A percentile compares a stretch with the other conserved stretches of the same genome.
Evolutionary conservation across 495 filamentous ascomycete genomes (phyloP).

Genomic region (Melanomma pulvis-pyrius): DNA sequence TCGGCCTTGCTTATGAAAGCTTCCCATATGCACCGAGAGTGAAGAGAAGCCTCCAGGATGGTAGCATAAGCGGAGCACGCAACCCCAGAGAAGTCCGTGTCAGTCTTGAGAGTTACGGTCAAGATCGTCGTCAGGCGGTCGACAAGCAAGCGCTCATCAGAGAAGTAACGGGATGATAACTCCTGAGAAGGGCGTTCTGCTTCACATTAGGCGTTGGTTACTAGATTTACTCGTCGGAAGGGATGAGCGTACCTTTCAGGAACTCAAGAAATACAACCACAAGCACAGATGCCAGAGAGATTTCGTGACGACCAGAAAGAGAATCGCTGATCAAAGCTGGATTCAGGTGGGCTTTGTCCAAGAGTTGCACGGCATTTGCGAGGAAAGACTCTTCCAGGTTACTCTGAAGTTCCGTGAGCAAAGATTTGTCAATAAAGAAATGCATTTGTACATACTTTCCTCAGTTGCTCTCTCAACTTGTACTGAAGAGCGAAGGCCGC

Average conservation of each 20-base stretch:
- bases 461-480: slow-evolving; percentile 29
- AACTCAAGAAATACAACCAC: slow-evolving; percentile 40
- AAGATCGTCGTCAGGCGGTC: slow-evolving; percentile 25
- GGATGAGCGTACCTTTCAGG: slow-evolving; percentile 43
- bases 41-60: slow-evolving; percentile 66
- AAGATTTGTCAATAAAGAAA: neutral
- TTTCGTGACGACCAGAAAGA: slow-evolving; percentile 12
- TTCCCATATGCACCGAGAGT: slow-evolving; percentile 62
- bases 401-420: slow-evolving; percentile 11
- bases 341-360: slow-evolving; percentile 24
- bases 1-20: slow-evolving; percentile 54
- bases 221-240: neutral
- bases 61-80: slow-evolving; percentile 60
- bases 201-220: slow-evolving; percentile 31
- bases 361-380: slow-evolving; percentile 22
- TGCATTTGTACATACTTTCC: slow-evolving; percentile 11
- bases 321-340: slow-evolving; percentile 25
- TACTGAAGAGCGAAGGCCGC: slow-evolving; percentile 27
- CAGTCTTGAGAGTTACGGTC: neutral
- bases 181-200: slow-evolving; percentile 39
- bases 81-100: slow-evolving; percentile 34
- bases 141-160: slow-evolving; percentile 34
- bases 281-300: slow-evolving; percentile 23
- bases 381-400: slow-evolving; percentile 33
- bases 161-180: slow-evolving; percentile 35